These are phyloP conservation scores for Penicillium carneum DNA, from an alignment of 2,329 filamentous ascomycete genomes.

Conservation along the genomic window DNA sequence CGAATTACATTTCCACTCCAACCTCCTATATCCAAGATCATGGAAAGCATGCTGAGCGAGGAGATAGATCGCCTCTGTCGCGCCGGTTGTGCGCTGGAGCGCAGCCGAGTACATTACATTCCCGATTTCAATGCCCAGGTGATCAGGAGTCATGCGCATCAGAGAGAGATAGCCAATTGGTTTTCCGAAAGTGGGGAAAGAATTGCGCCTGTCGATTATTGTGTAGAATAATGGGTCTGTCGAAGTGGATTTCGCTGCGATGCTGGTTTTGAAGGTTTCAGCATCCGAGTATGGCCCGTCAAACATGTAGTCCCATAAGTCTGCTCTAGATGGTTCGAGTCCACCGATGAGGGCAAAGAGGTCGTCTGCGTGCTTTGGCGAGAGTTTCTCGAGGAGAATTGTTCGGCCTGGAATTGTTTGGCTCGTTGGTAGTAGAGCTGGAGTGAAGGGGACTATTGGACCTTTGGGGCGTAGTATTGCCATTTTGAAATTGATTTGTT, in stretches of 20 bases:
- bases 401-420: conserved; percentile 34
- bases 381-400: conserved; percentile 40
- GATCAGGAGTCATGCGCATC: conserved; percentile 57
- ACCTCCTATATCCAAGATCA: conserved; percentile 61
- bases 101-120: conserved; percentile 59
- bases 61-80: conserved; percentile 67
- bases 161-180: conserved; percentile 54
- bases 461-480: conserved; percentile 21
- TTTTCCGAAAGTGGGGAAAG: conserved; percentile 38
- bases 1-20: conserved; percentile 71
- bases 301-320: conserved; percentile 55
- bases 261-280: conserved; percentile 39
- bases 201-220: conserved; percentile 49
- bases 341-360: conserved; percentile 43
- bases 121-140: conserved; percentile 66
- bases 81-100: conserved; percentile 62
- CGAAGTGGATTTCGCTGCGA: conserved; percentile 37
- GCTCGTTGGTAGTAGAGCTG: conserved; percentile 18
- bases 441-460: conserved; percentile 20
- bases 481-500: conserved; percentile 7
- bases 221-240: conserved; percentile 55
- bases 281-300: conserved; percentile 46
- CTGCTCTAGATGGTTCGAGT: conserved; percentile 17
- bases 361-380: conserved; percentile 38
- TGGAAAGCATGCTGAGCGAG: conserved; percentile 63